A percentile compares a stretch with the other conserved stretches of the same genome.
phyloP scores from a whole-genome alignment of 805 yeast genomes.

The Lipomyces starkeyi region DNA sequence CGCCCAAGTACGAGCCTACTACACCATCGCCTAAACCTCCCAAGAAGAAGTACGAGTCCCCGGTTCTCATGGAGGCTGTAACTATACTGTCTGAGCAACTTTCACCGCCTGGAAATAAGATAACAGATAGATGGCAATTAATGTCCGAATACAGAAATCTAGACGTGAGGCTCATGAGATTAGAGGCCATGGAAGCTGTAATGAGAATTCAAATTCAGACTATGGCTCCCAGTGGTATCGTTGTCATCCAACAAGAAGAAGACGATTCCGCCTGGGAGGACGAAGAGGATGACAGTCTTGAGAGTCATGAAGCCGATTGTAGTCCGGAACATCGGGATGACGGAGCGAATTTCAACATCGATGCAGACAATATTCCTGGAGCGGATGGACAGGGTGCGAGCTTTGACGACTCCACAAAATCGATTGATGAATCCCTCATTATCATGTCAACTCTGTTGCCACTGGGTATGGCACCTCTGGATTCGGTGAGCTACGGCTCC shows the following conservation, averaged over 20 bases:
- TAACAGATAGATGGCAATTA: slow-evolving; percentile 12
- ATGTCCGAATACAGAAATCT: slow-evolving; percentile 19
- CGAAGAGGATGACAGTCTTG: neutral
- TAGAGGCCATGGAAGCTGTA: slow-evolving; percentile 20
- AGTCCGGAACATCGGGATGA: neutral
- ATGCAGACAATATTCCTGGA: neutral
- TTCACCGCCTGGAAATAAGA: slow-evolving; percentile 18
- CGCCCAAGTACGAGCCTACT: neutral
- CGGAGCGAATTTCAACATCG: neutral
- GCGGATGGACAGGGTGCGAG: neutral
- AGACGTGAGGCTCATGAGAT: slow-evolving; percentile 18
- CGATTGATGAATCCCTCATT: neutral
- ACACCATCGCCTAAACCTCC: neutral
- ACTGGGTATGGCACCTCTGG: neutral
- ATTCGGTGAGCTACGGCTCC: neutral
- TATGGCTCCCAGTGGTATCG: neutral
- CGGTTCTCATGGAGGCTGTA: slow-evolving; percentile 8
- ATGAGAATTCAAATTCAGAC: slow-evolving; percentile 18
- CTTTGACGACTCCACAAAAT: neutral
- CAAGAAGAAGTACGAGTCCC: neutral
- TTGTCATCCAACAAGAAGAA: neutral
- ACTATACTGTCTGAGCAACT: slow-evolving; percentile 14
- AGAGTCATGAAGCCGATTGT: neutral
- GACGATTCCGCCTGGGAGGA: slow-evolving; percentile 2
- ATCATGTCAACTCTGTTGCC: neutral